Evolutionary conservation across 306 rosid species (phyloP).

Genomic region (Gastrolobium bilobum): DNA sequence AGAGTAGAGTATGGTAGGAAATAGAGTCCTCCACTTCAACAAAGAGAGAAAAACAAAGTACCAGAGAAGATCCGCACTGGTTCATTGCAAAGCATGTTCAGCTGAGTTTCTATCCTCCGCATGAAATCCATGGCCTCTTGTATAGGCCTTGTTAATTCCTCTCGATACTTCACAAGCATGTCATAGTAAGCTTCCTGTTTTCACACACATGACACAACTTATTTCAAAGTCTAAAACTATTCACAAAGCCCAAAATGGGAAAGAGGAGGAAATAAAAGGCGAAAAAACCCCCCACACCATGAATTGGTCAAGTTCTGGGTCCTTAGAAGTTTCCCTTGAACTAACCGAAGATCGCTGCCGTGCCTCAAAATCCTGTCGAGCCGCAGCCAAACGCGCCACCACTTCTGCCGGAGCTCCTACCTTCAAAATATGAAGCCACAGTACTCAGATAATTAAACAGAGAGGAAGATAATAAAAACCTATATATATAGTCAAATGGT

Average conservation of each 20-base stretch:
- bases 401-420: slow-evolving; percentile 96
- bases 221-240: slow-evolving; percentile 1
- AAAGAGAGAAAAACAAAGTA: slow-evolving; percentile 36
- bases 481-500: background rate
- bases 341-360: slow-evolving; percentile 75
- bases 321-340: slow-evolving; percentile 73
- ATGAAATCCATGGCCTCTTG: slow-evolving; percentile 99
- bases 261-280: background rate
- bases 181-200: slow-evolving; percentile 94
- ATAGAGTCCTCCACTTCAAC: background rate
- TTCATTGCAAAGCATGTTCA: slow-evolving; percentile 74
- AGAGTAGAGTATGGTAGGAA: background rate
- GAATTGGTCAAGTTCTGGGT: slow-evolving; percentile 97
- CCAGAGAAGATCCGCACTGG: slow-evolving; percentile 78
- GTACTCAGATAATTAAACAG: background rate
- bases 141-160: slow-evolving; percentile 89
- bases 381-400: slow-evolving; percentile 77
- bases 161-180: slow-evolving; percentile 93
- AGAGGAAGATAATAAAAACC: background rate
- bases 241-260: slow-evolving; percentile 9
- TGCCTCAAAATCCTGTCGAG: slow-evolving; percentile 81
- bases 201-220: slow-evolving; percentile 35
- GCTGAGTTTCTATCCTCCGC: slow-evolving; percentile 84
- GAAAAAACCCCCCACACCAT: slow-evolving; percentile 59
- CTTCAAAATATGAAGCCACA: slow-evolving; percentile 50